Evolutionary conservation across 2,329 filamentous ascomycete genomes (phyloP), one percentile per base, ranked within the genome.

Genomic region (Cladosporium velox): DNA sequence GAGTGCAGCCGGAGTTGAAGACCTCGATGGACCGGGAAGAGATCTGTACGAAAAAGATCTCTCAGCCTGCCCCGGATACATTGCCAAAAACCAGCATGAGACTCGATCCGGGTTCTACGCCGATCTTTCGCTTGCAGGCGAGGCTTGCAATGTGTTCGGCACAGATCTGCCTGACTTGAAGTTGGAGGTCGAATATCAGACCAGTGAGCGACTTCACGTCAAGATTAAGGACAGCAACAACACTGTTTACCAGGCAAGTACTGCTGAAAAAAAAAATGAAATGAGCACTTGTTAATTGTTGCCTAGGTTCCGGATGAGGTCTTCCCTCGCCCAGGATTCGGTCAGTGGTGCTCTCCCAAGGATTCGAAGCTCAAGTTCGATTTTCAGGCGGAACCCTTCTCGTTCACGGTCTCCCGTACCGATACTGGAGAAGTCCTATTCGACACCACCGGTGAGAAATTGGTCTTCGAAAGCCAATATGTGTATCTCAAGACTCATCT

Each of bases 401-500:
- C 85, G 1, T 92, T 92, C 77, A 82, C 80, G 0, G 81, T 92
- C 8, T 81, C 79, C 49, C 84, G 86, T 28, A 81, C 74, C 76
- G 82, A 81, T 44, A 88, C 82, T 3, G 82, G 77, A 28, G 83
- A 87, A 69, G 81, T 85, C 2, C 77, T 91, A 11, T 91, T 91
- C 72, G 87, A 92, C 71, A 91, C 89, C 0, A 86, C 86, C 0
- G 87, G 83, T 0, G 84, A 85, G 6, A 81, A 83, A 14, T 79
- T 93, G 12, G 81, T 93, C 35, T 94, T 92, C 71, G 88, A 93
- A 78, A 87, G 86, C 8, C 90, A 93, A 76, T 93, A 91, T 72
- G 78, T 93, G 28, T 86, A 88, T 26, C 81, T 93, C 66, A 85
- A 88, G 49, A 92, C 90, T 1, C 85, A 82, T 68, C 80, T 93